Percentiles rank a stretch among this genome's conserved stretches.
Evolutionary conservation across 441 rosid genomes (phyloP).

Genomic region (Pelargonium citronellum): DNA sequence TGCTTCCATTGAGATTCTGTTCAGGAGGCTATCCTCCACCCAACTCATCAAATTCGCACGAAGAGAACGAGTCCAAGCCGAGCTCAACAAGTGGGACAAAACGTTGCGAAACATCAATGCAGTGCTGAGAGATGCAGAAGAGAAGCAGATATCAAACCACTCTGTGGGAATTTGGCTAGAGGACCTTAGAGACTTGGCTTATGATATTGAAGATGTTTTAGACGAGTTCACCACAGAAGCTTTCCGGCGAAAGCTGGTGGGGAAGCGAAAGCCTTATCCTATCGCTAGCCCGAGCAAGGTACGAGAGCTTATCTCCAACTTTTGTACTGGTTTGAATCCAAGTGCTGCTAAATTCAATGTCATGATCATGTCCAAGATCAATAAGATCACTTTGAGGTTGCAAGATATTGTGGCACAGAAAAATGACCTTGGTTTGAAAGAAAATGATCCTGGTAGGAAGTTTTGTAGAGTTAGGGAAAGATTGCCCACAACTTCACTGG

Average conservation of each 20-base stretch:
- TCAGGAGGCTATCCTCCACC: slow-evolving; percentile 21
- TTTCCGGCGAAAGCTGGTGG: not conserved
- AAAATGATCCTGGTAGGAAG: slow-evolving; percentile 12
- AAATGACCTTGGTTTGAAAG: slow-evolving; percentile 16
- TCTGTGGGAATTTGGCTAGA: slow-evolving; percentile 19
- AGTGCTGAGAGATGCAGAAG: slow-evolving; percentile 25
- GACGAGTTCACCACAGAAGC: slow-evolving; percentile 22
- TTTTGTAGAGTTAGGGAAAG: not conserved
- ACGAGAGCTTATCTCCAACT: not conserved
- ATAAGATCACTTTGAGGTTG: slow-evolving; percentile 15
- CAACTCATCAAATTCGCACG: slow-evolving; percentile 3
- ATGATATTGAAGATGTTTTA: slow-evolving; percentile 28
- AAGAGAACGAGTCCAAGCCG: slow-evolving; percentile 4
- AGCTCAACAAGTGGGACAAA: slow-evolving; percentile 6
- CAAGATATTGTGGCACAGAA: slow-evolving; percentile 17
- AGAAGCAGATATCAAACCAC: slow-evolving; percentile 18
- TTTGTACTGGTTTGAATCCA: slow-evolving; percentile 1
- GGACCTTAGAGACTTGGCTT: slow-evolving; percentile 19
- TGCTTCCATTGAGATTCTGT: slow-evolving; percentile 18
- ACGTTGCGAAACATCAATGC: not conserved
- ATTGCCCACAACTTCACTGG: slow-evolving; percentile 19
- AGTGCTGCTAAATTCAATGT: slow-evolving; percentile 1
- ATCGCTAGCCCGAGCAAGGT: slow-evolving; percentile 13
- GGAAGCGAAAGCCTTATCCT: not conserved
- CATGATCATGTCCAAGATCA: slow-evolving; percentile 14